Evolutionary conservation across 2,329 filamentous ascomycete species (phyloP), one percentile per base, ranked within the genome.

Genomic region (Arthroderma uncinatum): DNA sequence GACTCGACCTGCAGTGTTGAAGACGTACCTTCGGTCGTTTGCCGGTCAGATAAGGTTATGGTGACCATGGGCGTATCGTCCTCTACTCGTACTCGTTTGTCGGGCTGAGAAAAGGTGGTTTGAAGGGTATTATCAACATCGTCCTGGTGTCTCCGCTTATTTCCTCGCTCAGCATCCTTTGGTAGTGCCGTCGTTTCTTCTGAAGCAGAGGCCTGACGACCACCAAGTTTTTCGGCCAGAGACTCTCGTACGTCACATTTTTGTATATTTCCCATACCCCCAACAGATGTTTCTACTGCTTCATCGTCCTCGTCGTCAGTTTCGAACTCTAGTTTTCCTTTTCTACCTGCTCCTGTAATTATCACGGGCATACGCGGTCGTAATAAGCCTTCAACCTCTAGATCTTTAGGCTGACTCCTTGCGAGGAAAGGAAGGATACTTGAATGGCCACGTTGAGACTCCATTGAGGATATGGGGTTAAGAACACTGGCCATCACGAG

Each of bases 401-500:
- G 76, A 53, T 85, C 80, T 9, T 78, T 69, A 0, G 83, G 77
- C 64, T 83, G 87, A 54, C 81, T 79, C 56, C 83, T 79, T 6
- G 83, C 81, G 25, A 96, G 74, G 64, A 95, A 87, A 0, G 92
- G 91, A 52, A 95, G 72, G 52, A 95, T 85, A 68, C 85, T 93
- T 28, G 86, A 78, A 59, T 83, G 81, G 54, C 82, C 79, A 39
- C 73, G 75, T 61, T 82, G 76, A 42, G 84, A 80, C 67, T 83
- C 78, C 65, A 81, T 75, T 65, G 83, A 76, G 61, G 82, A 74
- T 70, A 84, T 82, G 0, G 89, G 88, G 69, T 93, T 89, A 59
- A 96, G 75, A 10, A 94, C 83, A 68, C 89, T 92, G 4, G 89
- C 83, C 9, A 93, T 67, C 80, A 96, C 87, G 42, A 87, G 85